Base-by-base conservation (phyloP, 1,284 basidiomycete genomes). In the Melampsora americana region DNA sequence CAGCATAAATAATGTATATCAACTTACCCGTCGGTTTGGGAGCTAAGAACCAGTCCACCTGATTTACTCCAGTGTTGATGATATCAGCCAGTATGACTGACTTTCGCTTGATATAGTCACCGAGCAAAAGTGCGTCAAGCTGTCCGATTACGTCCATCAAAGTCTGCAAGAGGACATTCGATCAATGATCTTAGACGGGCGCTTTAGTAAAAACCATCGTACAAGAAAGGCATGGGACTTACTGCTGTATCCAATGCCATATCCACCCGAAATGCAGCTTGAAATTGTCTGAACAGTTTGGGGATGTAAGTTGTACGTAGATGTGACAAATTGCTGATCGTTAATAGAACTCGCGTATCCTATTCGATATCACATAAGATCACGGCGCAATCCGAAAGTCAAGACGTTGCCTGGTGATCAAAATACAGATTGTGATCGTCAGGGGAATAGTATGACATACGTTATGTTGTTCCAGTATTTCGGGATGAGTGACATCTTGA, bases 11-110 rank as follows among this genome's bases (percentile, higher is more conserved):
- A 53, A 53, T 26, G 50, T 18, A 20, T 53, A 20, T 50, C 35
- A 67, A 46, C 80, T 32, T 46, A 80, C 80, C 80, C 2, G 72
- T 80, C 16, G 80, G 80, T 67, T 80, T 80, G 6, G 80, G 89
- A 0, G 92, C 91, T 78, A 92, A 89, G 78, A 89, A 90, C 95
- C 96, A 99, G 81, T 97, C 92, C 85, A 96, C 91, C n/a, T 87
- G 85, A 28, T 96, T 84, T 61, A 99, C 90, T 2, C 96, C 96
- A 64, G 86, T 85, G 39, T 89, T 87, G 59, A 98, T 85, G 64
- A 92, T 89, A 23, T 85, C 83, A 53, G 86, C 89, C n/a, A 95
- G 86, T 9, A 85, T 84, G 1, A 85, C 85, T 7, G 89, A 86
- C 81, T 94, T 92, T 35, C 92, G 89, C 79, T 90, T 90, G 78